phyloP scores from a whole-genome alignment of 1,284 basidiomycete genomes.

The Testicularia cyperi region DNA sequence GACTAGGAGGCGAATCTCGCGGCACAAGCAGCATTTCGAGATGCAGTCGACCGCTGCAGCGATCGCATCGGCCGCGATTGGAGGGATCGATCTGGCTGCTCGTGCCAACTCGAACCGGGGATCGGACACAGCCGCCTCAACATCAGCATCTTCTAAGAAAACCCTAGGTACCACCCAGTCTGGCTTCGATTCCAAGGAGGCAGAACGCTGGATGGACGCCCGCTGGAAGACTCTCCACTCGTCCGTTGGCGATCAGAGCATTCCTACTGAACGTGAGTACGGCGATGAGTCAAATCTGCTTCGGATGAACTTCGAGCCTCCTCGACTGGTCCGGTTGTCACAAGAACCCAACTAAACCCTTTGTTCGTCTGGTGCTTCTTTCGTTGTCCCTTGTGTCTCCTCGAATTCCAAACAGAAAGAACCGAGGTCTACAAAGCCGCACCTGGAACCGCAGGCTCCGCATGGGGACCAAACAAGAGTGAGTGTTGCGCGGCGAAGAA shows the following conservation, averaged over 20 bases:
- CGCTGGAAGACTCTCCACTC: constrained; percentile 25
- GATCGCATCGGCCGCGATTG: constrained; percentile 27
- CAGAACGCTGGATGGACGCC: constrained; percentile 24
- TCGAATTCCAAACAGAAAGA: constrained; percentile 27
- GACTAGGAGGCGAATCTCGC: too few relatives aligned
- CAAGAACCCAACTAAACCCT: too few relatives aligned
- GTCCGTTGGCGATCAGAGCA: constrained; percentile 7
- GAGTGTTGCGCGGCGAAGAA: too few relatives aligned
- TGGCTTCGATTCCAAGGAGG: constrained; percentile 26
- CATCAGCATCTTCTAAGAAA: constrained; percentile 8
- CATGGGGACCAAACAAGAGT: constrained; percentile 41
- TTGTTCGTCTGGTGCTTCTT: too few relatives aligned
- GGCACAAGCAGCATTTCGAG: too few relatives aligned
- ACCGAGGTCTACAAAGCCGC: constrained; percentile 33
- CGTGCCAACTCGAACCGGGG: constrained; percentile 26
- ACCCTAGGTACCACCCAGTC: neutral
- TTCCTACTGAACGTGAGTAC: constrained; percentile 19
- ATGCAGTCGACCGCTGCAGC: constrained; percentile 39
- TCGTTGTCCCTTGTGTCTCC: too few relatives aligned
- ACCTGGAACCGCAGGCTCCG: constrained; percentile 20
- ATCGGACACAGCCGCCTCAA: constrained; percentile 4
- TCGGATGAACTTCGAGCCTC: too few relatives aligned
- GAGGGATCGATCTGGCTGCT: constrained; percentile 24
- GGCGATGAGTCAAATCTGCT: too few relatives aligned
- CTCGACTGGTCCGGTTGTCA: too few relatives aligned